Conservation (phyloP, 1,284 basidiomycete genomes). For the Polyporus tsugae region DNA sequence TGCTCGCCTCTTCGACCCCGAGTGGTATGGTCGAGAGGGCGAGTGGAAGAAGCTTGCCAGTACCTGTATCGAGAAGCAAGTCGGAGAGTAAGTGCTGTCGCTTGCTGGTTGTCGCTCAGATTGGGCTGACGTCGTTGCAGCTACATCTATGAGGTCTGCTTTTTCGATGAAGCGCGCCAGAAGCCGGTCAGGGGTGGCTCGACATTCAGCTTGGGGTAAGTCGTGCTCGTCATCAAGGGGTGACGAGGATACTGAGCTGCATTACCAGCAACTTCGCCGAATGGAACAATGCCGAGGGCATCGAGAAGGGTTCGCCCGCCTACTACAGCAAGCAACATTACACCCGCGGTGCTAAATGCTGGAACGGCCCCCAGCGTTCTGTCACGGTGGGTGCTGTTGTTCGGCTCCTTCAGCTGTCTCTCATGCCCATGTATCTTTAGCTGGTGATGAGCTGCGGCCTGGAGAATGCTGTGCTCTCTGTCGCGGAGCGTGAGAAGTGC, state of each 20-base stretch:
- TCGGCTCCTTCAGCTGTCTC: not conserved
- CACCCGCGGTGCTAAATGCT: slow-evolving; percentile 87
- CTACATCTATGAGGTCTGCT: slow-evolving; percentile 97
- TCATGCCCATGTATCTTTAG: slow-evolving; percentile 46
- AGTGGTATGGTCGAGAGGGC: slow-evolving; percentile 82
- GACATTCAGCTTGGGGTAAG: slow-evolving; percentile 87
- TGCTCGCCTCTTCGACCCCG: slow-evolving; percentile 66
- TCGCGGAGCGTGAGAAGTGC: slow-evolving; percentile 96
- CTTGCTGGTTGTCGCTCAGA: not conserved
- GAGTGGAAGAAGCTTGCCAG: slow-evolving; percentile 97
- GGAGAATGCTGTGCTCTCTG: slow-evolving; percentile 84
- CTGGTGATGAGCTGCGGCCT: slow-evolving; percentile 87
- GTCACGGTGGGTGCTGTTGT: slow-evolving; percentile 62
- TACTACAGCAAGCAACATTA: slow-evolving; percentile 89
- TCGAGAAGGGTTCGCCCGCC: slow-evolving; percentile 65
- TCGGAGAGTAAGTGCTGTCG: slow-evolving; percentile 80
- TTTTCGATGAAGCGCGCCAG: slow-evolving; percentile 90
- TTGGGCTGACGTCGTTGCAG: slow-evolving; percentile 47
- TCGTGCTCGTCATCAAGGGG: slow-evolving; percentile 18
- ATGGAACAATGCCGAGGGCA: slow-evolving; percentile 73
- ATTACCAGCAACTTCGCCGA: slow-evolving; percentile 71
- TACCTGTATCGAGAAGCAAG: slow-evolving; percentile 82
- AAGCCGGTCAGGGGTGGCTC: slow-evolving; percentile 87
- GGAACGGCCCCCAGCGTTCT: slow-evolving; percentile 95
- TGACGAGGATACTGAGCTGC: not conserved